Evolutionary conservation across 768 basidiomycete species (phyloP).

Genomic region (Xerocomellus dryophilus): DNA sequence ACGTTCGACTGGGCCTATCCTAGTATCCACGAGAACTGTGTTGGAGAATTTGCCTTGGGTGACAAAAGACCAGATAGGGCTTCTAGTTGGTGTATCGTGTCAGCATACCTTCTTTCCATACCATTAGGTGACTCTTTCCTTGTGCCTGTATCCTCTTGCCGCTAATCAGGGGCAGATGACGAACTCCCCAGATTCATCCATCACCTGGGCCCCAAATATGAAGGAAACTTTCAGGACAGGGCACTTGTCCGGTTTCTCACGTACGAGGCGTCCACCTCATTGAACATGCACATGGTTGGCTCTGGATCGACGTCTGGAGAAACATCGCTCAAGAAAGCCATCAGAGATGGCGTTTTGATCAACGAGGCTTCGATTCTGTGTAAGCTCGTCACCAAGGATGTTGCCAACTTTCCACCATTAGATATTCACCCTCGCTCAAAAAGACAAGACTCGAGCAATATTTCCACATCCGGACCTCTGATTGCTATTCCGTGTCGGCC

Average conservation of each 20-base stretch:
- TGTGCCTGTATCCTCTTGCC: neutral
- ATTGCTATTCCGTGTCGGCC: constrained; percentile 57
- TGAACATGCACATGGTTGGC: constrained; percentile 72
- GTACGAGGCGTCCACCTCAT: constrained; percentile 79
- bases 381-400: constrained; percentile 33
- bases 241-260: constrained; percentile 72
- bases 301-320: constrained; percentile 43
- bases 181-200: constrained; percentile 73
- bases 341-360: constrained; percentile 42
- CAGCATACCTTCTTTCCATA: constrained; percentile 56
- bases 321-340: constrained; percentile 35
- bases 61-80: constrained; percentile 42
- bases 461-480: constrained; percentile 47
- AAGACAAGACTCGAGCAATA: neutral
- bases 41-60: constrained; percentile 53
- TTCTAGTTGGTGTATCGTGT: constrained; percentile 61
- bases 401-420: constrained; percentile 12
- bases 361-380: constrained; percentile 41
- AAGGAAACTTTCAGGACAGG: constrained; percentile 71
- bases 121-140: constrained; percentile 47
- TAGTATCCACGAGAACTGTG: constrained; percentile 37
- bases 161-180: constrained; percentile 46
- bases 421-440: neutral
- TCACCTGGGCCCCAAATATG: constrained; percentile 78
- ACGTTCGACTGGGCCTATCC: constrained; percentile 65